These are phyloP conservation scores for Monosporascus sp. DNA, from an alignment of 2,329 filamentous ascomycete genomes.

Conservation along the genomic window DNA sequence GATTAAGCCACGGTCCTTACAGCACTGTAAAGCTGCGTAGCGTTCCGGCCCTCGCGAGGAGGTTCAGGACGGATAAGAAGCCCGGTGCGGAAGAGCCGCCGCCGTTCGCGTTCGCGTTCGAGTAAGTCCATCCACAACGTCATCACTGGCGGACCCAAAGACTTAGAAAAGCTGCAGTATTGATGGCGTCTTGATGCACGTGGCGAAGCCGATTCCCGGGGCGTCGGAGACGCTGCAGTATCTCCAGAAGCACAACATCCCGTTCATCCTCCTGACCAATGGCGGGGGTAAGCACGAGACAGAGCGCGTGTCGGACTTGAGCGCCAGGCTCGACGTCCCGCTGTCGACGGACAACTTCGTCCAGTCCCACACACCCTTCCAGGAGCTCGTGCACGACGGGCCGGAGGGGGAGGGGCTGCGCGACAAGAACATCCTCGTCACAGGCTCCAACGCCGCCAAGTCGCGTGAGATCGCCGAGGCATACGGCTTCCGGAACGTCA, in stretches of 20 bases:
- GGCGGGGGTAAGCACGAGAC: slow-evolving; percentile 82
- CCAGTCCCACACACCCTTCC: slow-evolving; percentile 87
- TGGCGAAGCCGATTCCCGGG: slow-evolving; percentile 70
- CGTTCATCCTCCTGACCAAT: slow-evolving; percentile 94
- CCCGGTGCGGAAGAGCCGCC: slow-evolving; percentile 9
- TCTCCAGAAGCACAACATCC: slow-evolving; percentile 70
- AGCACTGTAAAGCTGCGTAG: background rate
- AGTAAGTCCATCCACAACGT: slow-evolving; percentile 24
- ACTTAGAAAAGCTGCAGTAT: slow-evolving; percentile 45
- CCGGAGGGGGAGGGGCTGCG: slow-evolving; percentile 38
- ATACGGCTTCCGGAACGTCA: slow-evolving; percentile 75
- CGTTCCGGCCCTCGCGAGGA: background rate
- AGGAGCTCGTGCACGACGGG: slow-evolving; percentile 56
- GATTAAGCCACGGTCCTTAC: background rate
- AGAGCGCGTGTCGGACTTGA: slow-evolving; percentile 66
- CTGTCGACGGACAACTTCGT: slow-evolving; percentile 69
- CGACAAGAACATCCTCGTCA: slow-evolving; percentile 67
- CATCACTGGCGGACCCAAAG: slow-evolving; percentile 3
- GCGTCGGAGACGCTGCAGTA: slow-evolving; percentile 68
- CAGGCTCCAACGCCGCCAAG: slow-evolving; percentile 61
- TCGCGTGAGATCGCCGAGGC: slow-evolving; percentile 69
- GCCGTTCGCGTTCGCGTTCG: slow-evolving; percentile 28
- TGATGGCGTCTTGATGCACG: slow-evolving; percentile 90
- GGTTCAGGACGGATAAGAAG: slow-evolving; percentile 3
- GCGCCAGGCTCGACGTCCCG: slow-evolving; percentile 56